Percentiles rank a stretch among this genome's conserved stretches.
Conservation (phyloP, 768 basidiomycete species). For the Rhodotorula kratochvilovae region DNA sequence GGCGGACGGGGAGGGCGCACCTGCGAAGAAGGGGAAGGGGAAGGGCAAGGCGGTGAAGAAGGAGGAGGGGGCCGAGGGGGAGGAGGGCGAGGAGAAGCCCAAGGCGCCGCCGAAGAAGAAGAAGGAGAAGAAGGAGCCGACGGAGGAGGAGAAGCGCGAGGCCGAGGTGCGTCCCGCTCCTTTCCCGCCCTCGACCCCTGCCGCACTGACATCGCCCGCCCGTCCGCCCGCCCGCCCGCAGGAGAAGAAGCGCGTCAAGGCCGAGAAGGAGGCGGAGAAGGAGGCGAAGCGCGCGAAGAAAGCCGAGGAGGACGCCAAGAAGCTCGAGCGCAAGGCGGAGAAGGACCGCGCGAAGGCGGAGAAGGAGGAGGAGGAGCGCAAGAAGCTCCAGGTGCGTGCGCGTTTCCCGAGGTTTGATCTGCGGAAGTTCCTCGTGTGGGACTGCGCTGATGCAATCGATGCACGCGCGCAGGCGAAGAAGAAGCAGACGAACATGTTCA, state of each 20-base stretch:
- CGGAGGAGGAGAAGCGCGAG: constrained; percentile 25
- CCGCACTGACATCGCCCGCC: background rate
- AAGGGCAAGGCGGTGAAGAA: constrained; percentile 5
- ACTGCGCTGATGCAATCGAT: background rate
- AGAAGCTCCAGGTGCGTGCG: constrained; percentile 1
- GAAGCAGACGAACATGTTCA: constrained; percentile 70
- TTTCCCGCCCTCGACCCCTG: background rate
- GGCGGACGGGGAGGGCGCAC: background rate
- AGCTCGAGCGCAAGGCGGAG: constrained; percentile 30
- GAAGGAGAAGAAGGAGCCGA: constrained; percentile 18
- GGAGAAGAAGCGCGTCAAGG: constrained; percentile 30
- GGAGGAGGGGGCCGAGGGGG: constrained; percentile 14
- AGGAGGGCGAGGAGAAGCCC: constrained; percentile 38
- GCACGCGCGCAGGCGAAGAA: constrained; percentile 53
- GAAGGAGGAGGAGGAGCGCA: constrained; percentile 54
- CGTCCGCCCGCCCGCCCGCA: background rate
- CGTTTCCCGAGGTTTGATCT: too few species aligned
- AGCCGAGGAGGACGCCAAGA: constrained; percentile 59
- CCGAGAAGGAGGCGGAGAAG: constrained; percentile 38
- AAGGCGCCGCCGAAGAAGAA: background rate
- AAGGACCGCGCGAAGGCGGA: constrained; percentile 51
- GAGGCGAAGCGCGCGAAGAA: constrained; percentile 44
- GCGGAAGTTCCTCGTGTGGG: too few species aligned
- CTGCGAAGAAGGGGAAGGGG: constrained; percentile 36
- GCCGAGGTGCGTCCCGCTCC: constrained; percentile 15